Evolutionary conservation across 2,329 filamentous ascomycete genomes (phyloP).

Genomic region (Hypomyces perniciosus): DNA sequence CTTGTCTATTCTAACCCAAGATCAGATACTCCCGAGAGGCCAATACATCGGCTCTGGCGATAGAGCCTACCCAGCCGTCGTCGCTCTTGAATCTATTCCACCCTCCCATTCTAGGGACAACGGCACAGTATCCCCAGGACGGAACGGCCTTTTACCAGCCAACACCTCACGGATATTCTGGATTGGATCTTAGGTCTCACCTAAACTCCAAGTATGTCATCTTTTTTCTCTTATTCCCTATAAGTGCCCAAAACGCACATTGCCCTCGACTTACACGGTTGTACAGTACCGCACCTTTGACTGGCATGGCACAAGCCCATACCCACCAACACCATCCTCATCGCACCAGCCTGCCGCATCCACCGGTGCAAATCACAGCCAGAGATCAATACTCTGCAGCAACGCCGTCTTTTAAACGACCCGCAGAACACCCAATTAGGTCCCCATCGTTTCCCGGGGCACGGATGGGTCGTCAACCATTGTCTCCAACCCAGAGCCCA

Average conservation of each 20-base stretch:
- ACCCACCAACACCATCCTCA: slow-evolving; percentile 34
- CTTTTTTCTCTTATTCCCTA: not conserved
- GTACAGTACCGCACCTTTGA: slow-evolving; percentile 42
- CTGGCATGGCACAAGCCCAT: slow-evolving; percentile 54
- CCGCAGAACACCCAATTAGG: slow-evolving; percentile 44
- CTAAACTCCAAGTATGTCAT: slow-evolving; percentile 49
- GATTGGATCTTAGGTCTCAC: slow-evolving; percentile 48
- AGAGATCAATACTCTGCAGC: slow-evolving; percentile 49
- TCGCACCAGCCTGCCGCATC: slow-evolving; percentile 46
- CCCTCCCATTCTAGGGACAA: slow-evolving; percentile 40
- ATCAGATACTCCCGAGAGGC: slow-evolving; percentile 51
- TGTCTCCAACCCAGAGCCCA: slow-evolving; percentile 48
- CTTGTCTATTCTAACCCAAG: slow-evolving; percentile 20
- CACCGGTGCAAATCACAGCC: slow-evolving; percentile 41
- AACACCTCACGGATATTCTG: slow-evolving; percentile 40
- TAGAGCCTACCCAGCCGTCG: slow-evolving; percentile 48
- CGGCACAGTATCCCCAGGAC: slow-evolving; percentile 46
- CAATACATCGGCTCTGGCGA: slow-evolving; percentile 45
- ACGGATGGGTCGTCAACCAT: slow-evolving; percentile 43
- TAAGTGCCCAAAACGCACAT: not conserved
- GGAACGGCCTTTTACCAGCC: slow-evolving; percentile 41
- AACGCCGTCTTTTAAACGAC: slow-evolving; percentile 45
- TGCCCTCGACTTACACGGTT: slow-evolving; percentile 12
- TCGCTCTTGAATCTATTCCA: slow-evolving; percentile 48
- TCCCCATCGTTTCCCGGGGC: slow-evolving; percentile 45